Evolutionary conservation across 2,329 filamentous ascomycete genomes (phyloP), one percentile per base, ranked within the genome.

Genomic region (Ascosphaera acerosa): DNA sequence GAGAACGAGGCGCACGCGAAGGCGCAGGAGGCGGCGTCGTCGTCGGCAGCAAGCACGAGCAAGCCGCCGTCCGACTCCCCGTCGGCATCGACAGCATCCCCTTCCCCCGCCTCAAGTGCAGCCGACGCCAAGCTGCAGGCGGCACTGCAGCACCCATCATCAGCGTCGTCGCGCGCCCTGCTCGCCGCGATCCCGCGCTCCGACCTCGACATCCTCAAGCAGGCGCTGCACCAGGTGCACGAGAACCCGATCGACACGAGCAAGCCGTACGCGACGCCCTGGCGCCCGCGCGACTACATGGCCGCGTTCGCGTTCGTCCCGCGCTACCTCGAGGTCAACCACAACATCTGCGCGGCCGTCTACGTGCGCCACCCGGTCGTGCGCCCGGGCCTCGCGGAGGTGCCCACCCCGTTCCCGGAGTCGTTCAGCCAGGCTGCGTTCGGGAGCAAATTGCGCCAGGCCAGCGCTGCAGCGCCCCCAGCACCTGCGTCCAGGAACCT

Each of bases 341-440:
- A 90, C 52, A 89, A 82, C 46, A 76, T 94, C 44, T 97, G 87
- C 54, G 74, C 82, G 1, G 87, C 87, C 7, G 81, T 97, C 25
- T 97, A 97, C 51, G 57, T 97, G 37, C 66, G 87, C 35, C 84
- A 97, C 57, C 87, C 87, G 0, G 84, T 94, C 27, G 87, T 80
- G 16, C 64, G 82, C 36, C 73, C 73, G 2, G 81, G 82, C 7
- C 45, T 67, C 40, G 71, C 76, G 3, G 87, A 84, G 52, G 74
- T 84, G 36, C 84, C 84, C 2, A 80, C 77, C 15, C 84, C 84
- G 12, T 92, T 81, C 52, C 53, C 58, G 31, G 58, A 65, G 34
- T 57, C 67, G 39, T 64, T 71, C n/a, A 71, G 65, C 47, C 77
- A 81, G 50, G 55, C 89, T 47, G 80, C 81, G 0, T 90, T 82